Evolutionary conservation across 2,329 filamentous ascomycete genomes (phyloP).

Genomic region (Parascedosporium putredinis): DNA sequence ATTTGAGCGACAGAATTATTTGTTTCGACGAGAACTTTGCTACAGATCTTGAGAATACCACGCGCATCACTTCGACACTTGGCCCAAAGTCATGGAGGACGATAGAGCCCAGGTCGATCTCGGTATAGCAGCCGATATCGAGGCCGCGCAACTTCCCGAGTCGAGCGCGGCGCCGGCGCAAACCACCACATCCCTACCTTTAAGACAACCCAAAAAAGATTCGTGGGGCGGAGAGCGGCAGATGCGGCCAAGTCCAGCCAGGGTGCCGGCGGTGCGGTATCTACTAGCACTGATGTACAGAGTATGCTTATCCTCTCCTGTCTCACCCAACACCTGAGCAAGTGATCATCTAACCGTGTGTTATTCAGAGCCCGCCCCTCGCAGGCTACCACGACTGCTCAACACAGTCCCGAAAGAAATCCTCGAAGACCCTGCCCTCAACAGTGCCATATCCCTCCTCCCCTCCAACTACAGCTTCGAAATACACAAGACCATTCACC

Average conservation of each 20-base stretch:
- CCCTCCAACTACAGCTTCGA: constrained; percentile 98
- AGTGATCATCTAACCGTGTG: background rate
- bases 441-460: constrained; percentile 75
- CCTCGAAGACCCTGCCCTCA: constrained; percentile 72
- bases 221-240: constrained; percentile 73
- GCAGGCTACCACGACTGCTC: constrained; percentile 66
- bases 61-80: background rate
- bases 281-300: constrained; percentile 26
- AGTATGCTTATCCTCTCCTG: too few species aligned
- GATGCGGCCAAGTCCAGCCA: constrained; percentile 29
- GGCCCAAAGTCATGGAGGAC: constrained; percentile 54
- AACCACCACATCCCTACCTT: constrained; percentile 21
- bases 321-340: constrained; percentile 8
- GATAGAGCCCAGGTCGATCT: constrained; percentile 62
- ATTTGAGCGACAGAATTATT: too few species aligned
- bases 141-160: constrained; percentile 21
- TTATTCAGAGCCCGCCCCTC: constrained; percentile 38
- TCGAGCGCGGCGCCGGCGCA: background rate
- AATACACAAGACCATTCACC: constrained; percentile 94
- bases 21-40: too few species aligned
- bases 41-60: background rate
- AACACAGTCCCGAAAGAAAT: constrained; percentile 89
- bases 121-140: constrained; percentile 57
- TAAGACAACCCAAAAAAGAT: constrained; percentile 81
- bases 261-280: constrained; percentile 15